These are phyloP conservation scores for Yarrowia alimentaria DNA, from an alignment of 805 yeast genomes.

Conservation along the genomic window DNA sequence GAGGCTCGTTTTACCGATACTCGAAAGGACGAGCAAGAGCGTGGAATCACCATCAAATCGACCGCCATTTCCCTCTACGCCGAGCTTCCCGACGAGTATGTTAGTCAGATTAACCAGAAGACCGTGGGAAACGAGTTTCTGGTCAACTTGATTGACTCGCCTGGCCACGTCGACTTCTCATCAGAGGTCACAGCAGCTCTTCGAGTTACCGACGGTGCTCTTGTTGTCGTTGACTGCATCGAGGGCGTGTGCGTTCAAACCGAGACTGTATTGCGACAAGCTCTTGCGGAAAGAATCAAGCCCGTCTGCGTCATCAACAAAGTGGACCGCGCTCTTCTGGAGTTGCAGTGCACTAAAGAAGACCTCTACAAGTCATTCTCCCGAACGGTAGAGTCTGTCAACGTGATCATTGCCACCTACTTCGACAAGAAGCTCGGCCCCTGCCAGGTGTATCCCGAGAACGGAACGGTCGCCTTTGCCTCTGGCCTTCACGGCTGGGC, in stretches of 20 bases:
- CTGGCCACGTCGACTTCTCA: constrained; percentile 99
- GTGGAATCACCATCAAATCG: constrained; percentile 99
- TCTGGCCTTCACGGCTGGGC: constrained; percentile 99
- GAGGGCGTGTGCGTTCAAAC: constrained; percentile 99
- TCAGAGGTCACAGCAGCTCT: constrained; percentile 99
- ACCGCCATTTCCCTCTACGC: constrained; percentile 97
- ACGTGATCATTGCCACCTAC: constrained; percentile 96
- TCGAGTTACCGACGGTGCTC: constrained; percentile 99
- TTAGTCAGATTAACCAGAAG: constrained; percentile 83
- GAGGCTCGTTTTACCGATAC: constrained; percentile 99
- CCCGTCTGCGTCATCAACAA: constrained; percentile 98
- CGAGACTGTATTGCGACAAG: constrained; percentile 98
- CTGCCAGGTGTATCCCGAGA: constrained; percentile 96
- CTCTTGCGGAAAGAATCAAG: constrained; percentile 98
- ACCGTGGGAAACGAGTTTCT: constrained; percentile 94
- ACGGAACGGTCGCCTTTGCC: constrained; percentile 99
- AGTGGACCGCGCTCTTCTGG: constrained; percentile 99
- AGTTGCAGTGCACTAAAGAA: constrained; percentile 97
- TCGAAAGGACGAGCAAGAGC: constrained; percentile 99
- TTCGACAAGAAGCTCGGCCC: constrained; percentile 89
- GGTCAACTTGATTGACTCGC: constrained; percentile 97
- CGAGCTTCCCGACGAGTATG: constrained; percentile 80
- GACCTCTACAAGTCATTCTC: constrained; percentile 97
- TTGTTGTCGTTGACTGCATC: constrained; percentile 97
- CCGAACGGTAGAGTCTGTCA: constrained; percentile 98